These are phyloP conservation scores for Parastagonospora nodorum DNA, from an alignment of 2,329 filamentous ascomycete species.

Conservation along the genomic window DNA sequence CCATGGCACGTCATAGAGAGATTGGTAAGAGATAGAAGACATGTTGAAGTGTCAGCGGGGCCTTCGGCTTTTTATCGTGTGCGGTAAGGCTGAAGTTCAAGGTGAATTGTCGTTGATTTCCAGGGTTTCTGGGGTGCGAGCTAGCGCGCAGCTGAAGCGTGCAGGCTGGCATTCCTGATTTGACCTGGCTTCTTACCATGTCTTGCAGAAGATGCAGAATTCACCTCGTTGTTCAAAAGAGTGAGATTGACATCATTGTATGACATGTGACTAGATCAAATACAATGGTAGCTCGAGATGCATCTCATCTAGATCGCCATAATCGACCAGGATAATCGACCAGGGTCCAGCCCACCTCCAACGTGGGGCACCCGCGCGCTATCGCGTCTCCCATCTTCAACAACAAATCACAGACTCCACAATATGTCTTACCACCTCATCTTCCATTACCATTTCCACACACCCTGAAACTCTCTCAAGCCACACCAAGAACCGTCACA, in stretches of 20 bases:
- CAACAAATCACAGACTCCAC: conserved; percentile 13
- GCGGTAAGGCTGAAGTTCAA: background rate
- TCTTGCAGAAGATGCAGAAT: no score
- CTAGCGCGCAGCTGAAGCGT: background rate
- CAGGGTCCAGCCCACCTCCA: conserved; percentile 11
- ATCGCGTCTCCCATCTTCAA: conserved; percentile 1
- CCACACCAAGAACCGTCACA: background rate
- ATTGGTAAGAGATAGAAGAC: background rate
- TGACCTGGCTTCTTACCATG: no score
- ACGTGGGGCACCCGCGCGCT: conserved; percentile 20
- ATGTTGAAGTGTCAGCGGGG: background rate
- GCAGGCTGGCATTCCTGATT: background rate
- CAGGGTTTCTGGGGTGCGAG: background rate
- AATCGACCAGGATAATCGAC: no score
- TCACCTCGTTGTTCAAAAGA: no score
- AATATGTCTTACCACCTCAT: conserved; percentile 13
- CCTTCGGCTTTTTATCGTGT: no score
- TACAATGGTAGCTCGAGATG: no score
- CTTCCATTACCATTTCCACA: background rate
- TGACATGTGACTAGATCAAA: no score
- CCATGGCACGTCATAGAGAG: no score
- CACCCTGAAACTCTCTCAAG: background rate
- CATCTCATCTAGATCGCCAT: no score
- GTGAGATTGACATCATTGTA: no score
- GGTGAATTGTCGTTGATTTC: background rate